These are phyloP conservation scores for Liriodendron chinense DNA, from an alignment of 164 flowering plant species.

Conservation along the genomic window DNA sequence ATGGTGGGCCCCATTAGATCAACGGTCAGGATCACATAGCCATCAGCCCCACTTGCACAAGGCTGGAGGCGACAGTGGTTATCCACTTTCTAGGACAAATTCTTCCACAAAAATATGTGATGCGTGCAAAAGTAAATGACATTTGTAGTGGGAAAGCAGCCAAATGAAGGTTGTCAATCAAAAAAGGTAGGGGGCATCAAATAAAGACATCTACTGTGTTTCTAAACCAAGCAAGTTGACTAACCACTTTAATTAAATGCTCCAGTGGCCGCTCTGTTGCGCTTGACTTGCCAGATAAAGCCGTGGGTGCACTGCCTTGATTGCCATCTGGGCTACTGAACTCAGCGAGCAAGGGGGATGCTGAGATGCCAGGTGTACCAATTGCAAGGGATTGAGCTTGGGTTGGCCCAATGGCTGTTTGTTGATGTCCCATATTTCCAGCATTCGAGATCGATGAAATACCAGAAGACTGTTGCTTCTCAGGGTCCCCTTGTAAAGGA, in stretches of 20 bases:
- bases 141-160: no score
- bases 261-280: constrained; percentile 72
- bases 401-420: constrained; percentile 28
- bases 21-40: no score
- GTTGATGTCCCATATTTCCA: constrained; percentile 58
- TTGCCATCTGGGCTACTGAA: constrained; percentile 52
- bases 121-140: no score
- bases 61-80: no score
- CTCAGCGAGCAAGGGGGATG: constrained; percentile 88
- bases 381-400: constrained; percentile 66
- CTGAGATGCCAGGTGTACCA: constrained; percentile 91
- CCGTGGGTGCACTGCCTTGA: constrained; percentile 44
- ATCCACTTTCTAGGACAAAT: no score
- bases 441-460: constrained; percentile 55
- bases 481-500: constrained; percentile 73
- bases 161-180: not conserved
- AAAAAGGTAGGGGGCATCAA: not conserved
- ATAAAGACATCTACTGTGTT: not conserved
- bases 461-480: constrained; percentile 50
- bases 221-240: constrained; percentile 16
- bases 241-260: constrained; percentile 73
- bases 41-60: no score
- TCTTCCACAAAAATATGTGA: no score
- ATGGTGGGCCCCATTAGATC: no score
- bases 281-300: constrained; percentile 50